Base-by-base conservation (phyloP, 1,284 basidiomycete species). In the Apiotrichum montevideense region DNA sequence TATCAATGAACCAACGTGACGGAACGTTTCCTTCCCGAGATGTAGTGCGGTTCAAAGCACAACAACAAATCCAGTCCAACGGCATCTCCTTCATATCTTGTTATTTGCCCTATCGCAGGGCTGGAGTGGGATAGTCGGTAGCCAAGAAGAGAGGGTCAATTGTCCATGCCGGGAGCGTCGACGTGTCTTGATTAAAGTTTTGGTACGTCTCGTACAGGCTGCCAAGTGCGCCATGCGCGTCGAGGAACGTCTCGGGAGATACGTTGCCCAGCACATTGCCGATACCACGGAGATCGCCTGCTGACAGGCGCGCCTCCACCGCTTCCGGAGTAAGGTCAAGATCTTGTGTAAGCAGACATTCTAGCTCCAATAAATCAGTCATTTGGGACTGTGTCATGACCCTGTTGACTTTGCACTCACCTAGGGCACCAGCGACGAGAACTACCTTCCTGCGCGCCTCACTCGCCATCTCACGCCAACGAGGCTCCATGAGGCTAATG, bases 121-220 rank as follows among this genome's bases (percentile, higher is more conserved):
- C 37, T 33, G 45, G 33, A 5, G 32, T 35, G 32, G 45, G 35
- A 37, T 56, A 51, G 3, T 57, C 56, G 3, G 56, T 39, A 2
- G 42, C 52, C 2, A 58, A 45, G 50, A 58, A 58, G 13, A 58
- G 41, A 33, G 57, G 53, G 40, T 58, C 57, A 34, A 58, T 55
- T 1, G 52, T 58, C 57, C 57, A 58, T 7, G 35, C 47, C 13
- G 42, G 37, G 29, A 50, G 48, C 15, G 35, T 21, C 11, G 48
- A 15, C 44, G 52, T 32, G 35, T 43, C 35, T 29, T 53, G 40
- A 35, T 29, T 52, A 15, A 51, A 37, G n/a, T 43, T 42, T 10
- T 61, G 55, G 15, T 57, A 57, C 34, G 52, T 39, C 52, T 61
- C 59, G 44, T 52, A 61, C 42, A 61, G 50, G 3, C 51, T 34